Conservation (phyloP, 2,329 filamentous ascomycete genomes). For the Chrysosporium queenslandicum region DNA sequence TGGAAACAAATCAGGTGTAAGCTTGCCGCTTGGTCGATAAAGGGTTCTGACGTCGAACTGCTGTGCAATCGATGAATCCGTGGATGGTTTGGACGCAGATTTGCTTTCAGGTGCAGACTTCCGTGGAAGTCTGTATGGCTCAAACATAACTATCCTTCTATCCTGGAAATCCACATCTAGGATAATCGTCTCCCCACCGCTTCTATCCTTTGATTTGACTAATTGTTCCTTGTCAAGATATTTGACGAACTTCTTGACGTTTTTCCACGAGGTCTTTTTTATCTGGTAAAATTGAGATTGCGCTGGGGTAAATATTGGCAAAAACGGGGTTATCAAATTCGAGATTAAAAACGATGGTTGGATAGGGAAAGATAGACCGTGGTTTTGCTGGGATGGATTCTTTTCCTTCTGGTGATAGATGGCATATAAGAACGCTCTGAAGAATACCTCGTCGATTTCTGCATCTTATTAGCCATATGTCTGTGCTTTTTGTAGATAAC, state of each 20-base stretch:
- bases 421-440: conserved; percentile 54
- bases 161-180: conserved; percentile 56
- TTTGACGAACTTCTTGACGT: conserved; percentile 60
- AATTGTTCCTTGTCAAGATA: conserved; percentile 53
- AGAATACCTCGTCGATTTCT: conserved; percentile 59
- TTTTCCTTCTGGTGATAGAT: conserved; percentile 50
- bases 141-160: conserved; percentile 44
- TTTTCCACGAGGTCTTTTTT: conserved; percentile 63
- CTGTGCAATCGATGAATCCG: conserved; percentile 37
- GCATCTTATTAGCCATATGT: conserved; percentile 1
- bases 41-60: conserved; percentile 42
- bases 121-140: conserved; percentile 53
- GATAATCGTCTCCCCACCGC: conserved; percentile 54
- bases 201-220: conserved; percentile 56
- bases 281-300: conserved; percentile 52
- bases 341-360: conserved; percentile 55
- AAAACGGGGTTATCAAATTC: conserved; percentile 55
- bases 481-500: neutral
- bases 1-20: conserved; percentile 46
- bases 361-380: conserved; percentile 52
- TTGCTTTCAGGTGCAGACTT: conserved; percentile 29
- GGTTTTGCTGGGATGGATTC: conserved; percentile 43
- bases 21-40: conserved; percentile 49
- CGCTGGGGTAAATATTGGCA: conserved; percentile 49
- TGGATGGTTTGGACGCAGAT: conserved; percentile 23